These are phyloP conservation scores for Tephrocybe sp. DNA, from an alignment of 768 basidiomycete genomes.

Conservation along the genomic window DNA sequence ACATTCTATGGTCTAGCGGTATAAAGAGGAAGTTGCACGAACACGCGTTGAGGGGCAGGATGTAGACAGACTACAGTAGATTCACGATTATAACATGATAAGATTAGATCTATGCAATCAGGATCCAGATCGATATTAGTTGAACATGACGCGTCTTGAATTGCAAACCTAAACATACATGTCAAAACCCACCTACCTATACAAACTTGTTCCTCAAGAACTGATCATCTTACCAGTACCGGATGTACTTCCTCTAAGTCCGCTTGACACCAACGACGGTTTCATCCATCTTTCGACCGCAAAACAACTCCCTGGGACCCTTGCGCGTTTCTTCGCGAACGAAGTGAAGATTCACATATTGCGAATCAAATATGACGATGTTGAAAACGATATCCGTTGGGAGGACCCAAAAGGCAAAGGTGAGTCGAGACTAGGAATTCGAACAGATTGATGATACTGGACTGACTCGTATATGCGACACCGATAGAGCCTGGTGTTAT, in stretches of 20 bases:
- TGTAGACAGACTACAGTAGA: too few species aligned
- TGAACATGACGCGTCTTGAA: too few species aligned
- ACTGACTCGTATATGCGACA: background rate
- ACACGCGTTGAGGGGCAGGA: too few species aligned
- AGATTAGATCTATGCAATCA: too few species aligned
- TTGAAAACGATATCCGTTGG: constrained; percentile 45
- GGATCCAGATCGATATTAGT: too few species aligned
- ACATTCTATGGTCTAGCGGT: too few species aligned
- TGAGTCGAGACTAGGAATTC: constrained; percentile 8
- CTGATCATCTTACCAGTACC: constrained; percentile 36
- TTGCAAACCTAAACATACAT: constrained; percentile 3
- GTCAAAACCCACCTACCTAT: constrained; percentile 49
- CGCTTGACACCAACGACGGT: constrained; percentile 41
- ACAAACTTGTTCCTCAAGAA: constrained; percentile 53
- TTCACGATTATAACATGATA: too few species aligned
- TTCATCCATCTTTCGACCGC: constrained; percentile 59
- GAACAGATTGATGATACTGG: background rate
- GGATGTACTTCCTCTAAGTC: constrained; percentile 43
- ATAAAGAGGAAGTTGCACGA: too few species aligned
- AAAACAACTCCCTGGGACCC: constrained; percentile 43
- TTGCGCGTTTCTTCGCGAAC: constrained; percentile 42
- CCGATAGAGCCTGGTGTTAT: constrained; percentile 36
- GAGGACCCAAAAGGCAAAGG: constrained; percentile 39
- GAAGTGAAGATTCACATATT: constrained; percentile 39
- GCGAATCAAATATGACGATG: constrained; percentile 36